Conservation (phyloP, 305 asterid species). For the Striga hermonthica region DNA sequence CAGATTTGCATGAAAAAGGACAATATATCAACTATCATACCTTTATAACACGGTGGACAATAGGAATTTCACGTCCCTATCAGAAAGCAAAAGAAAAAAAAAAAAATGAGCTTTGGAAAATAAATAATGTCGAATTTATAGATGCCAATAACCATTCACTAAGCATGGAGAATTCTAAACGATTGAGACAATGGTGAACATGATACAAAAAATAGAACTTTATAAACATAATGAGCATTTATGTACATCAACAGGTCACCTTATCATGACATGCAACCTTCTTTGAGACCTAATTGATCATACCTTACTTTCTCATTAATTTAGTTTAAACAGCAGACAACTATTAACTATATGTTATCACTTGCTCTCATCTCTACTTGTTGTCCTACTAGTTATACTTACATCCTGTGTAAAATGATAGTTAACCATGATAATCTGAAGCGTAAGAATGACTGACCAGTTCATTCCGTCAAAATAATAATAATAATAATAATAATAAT, state of each 20-base stretch:
- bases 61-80: conserved; percentile 99
- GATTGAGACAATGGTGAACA: conserved; percentile 4
- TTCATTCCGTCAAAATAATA: background rate
- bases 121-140: background rate
- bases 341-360: no score
- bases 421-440: background rate
- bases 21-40: conserved; percentile 34
- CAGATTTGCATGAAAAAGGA: background rate
- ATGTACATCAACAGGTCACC: conserved; percentile 18
- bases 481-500: no score
- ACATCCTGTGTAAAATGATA: background rate
- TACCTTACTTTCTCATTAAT: no score
- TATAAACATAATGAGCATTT: conserved; percentile 6
- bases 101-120: conserved; percentile 1
- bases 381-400: no score
- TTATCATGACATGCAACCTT: conserved; percentile 10
- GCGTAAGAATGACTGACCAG: background rate
- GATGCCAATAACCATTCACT: conserved; percentile 15
- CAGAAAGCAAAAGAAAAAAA: conserved; percentile 27
- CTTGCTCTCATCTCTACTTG: no score
- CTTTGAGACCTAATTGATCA: background rate
- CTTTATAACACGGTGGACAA: conserved; percentile 95
- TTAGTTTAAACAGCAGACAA: no score
- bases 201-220: background rate
- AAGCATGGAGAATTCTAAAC: conserved; percentile 14